Evolutionary conservation across 2,329 filamentous ascomycete genomes (phyloP).

Genomic region (Xylaria arbuscula): DNA sequence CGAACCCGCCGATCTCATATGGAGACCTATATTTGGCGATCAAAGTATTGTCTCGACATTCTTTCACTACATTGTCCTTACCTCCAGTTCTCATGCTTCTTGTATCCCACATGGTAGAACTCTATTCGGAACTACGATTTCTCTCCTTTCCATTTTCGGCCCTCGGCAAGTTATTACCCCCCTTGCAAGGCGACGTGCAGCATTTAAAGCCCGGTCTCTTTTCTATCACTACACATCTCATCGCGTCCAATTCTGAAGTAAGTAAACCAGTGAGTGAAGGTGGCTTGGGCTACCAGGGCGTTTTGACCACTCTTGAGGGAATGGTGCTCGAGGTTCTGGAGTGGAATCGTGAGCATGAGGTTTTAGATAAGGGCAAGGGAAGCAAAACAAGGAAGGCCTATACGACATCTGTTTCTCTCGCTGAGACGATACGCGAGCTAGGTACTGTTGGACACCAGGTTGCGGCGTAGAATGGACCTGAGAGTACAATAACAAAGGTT

Average conservation of each 20-base stretch:
- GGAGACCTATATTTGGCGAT: slow-evolving; percentile 53
- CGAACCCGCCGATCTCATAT: slow-evolving; percentile 56
- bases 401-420: slow-evolving; percentile 54
- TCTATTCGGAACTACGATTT: slow-evolving; percentile 51
- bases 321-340: slow-evolving; percentile 55
- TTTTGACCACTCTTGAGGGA: slow-evolving; percentile 55
- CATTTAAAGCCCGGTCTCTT: slow-evolving; percentile 56
- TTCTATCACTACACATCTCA: slow-evolving; percentile 55
- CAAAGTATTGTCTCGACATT: slow-evolving; percentile 51
- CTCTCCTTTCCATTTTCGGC: slow-evolving; percentile 40
- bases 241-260: slow-evolving; percentile 51
- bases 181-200: slow-evolving; percentile 50
- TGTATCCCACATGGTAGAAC: slow-evolving; percentile 52
- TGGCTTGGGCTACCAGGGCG: slow-evolving; percentile 54
- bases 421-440: slow-evolving; percentile 53
- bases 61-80: slow-evolving; percentile 50
- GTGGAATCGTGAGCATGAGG: slow-evolving; percentile 55
- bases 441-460: slow-evolving; percentile 32
- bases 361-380: slow-evolving; percentile 14
- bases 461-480: slow-evolving; percentile 18
- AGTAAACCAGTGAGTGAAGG: slow-evolving; percentile 50
- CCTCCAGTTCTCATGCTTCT: slow-evolving; percentile 53
- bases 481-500: neutral
- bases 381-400: slow-evolving; percentile 47
- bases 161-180: slow-evolving; percentile 47